Evolutionary conservation across 106 monocot genomes (phyloP).

Genomic region (Dioscorea zingiberensis): DNA sequence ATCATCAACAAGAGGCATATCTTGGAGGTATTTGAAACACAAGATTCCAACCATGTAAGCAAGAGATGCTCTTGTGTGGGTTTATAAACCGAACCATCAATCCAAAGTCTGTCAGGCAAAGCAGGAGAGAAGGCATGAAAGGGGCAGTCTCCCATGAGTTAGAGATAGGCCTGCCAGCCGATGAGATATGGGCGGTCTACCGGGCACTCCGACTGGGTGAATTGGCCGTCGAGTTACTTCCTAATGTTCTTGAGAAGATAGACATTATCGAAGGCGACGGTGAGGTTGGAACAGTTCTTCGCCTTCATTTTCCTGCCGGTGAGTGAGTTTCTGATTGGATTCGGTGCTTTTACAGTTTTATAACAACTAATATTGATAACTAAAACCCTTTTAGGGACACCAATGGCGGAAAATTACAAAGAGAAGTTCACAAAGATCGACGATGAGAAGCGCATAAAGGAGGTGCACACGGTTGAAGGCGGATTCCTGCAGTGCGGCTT

Average conservation of each 20-base stretch:
- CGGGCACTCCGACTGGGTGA: background rate
- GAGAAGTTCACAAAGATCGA: constrained; percentile 11
- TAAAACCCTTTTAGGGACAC: background rate
- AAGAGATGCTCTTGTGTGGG: no score
- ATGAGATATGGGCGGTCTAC: constrained; percentile 13
- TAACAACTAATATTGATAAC: no score
- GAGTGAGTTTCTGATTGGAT: background rate
- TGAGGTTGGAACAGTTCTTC: constrained; percentile 5
- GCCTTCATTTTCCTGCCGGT: background rate
- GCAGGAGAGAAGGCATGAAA: background rate
- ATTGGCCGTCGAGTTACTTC: constrained; percentile 4
- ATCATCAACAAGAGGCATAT: no score
- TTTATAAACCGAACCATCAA: no score
- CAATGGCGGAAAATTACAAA: background rate
- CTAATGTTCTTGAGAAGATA: background rate
- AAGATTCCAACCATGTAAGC: no score
- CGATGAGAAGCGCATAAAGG: constrained; percentile 12
- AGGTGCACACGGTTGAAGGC: constrained; percentile 1
- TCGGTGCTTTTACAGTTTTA: no score
- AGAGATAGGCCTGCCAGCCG: constrained; percentile 4
- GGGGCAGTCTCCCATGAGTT: constrained; percentile 9
- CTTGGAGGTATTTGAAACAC: no score
- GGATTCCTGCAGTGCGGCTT: constrained; percentile 11
- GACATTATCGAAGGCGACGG: constrained; percentile 15
- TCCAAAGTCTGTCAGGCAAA: no score